Percentiles rank a stretch among this genome's conserved stretches.
Conservation (phyloP, 768 basidiomycete species). For the Lactarius akahatsu region DNA sequence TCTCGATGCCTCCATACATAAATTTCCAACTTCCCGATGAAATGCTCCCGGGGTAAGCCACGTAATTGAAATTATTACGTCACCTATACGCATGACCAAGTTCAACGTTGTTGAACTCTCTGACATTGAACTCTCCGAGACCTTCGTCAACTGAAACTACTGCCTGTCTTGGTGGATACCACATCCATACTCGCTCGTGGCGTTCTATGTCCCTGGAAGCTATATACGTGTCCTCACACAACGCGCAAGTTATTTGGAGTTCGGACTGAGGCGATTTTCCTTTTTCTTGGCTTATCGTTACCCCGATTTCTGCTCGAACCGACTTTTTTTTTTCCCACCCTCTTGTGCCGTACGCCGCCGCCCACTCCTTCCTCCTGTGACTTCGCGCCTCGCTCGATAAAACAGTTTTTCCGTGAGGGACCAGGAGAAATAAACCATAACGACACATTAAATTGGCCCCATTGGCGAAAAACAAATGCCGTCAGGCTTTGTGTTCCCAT, state of each 20-base stretch:
- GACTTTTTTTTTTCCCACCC: slow-evolving; percentile 9
- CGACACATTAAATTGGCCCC: slow-evolving; percentile 7
- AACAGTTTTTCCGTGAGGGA: slow-evolving; percentile 11
- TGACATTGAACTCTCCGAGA: neutral
- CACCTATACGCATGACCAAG: slow-evolving; percentile 4
- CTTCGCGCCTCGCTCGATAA: neutral
- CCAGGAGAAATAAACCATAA: slow-evolving; percentile 8
- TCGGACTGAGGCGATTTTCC: neutral
- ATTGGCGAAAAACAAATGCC: slow-evolving; percentile 4
- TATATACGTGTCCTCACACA: neutral
- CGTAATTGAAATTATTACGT: slow-evolving; percentile 15
- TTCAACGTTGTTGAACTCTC: neutral
- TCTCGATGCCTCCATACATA: slow-evolving; percentile 2
- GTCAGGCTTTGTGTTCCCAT: slow-evolving; percentile 15
- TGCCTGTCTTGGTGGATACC: neutral
- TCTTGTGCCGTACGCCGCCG: neutral
- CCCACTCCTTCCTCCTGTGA: neutral
- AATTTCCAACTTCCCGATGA: slow-evolving; percentile 16
- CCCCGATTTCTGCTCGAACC: too few species aligned
- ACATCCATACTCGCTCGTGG: neutral
- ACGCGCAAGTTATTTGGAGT: neutral
- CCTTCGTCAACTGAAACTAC: neutral
- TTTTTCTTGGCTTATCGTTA: neutral
- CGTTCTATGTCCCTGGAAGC: neutral
- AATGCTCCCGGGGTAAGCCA: slow-evolving; percentile 14